Percentiles rank a stretch among this genome's conserved stretches.
These are phyloP conservation scores for Solanum etuberosum DNA, from an alignment of 257 asterid species.

Conservation along the genomic window DNA sequence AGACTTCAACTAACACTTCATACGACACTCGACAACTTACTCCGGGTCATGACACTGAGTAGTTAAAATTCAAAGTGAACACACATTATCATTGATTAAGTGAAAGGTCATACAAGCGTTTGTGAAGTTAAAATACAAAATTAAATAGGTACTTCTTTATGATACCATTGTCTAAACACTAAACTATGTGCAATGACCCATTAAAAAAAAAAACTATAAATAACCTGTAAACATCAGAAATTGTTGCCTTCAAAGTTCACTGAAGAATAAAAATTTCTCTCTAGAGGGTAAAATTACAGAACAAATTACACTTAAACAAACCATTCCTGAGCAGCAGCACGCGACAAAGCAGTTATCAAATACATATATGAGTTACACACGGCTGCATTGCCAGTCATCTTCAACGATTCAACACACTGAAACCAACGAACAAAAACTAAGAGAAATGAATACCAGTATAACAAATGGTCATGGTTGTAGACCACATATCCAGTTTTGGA, in stretches of 20 bases:
- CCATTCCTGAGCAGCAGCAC: slow-evolving; percentile 26
- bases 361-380: slow-evolving; percentile 37
- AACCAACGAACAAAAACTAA: slow-evolving; percentile 2
- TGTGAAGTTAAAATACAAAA: not conserved
- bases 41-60: not conserved
- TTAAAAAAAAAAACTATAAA: not conserved
- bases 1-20: not conserved
- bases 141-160: not conserved
- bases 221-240: not conserved
- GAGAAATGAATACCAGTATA: slow-evolving; percentile 20
- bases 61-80: not conserved
- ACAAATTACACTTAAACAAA: slow-evolving; percentile 23
- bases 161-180: not conserved
- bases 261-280: slow-evolving; percentile 13
- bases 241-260: not conserved
- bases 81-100: not conserved
- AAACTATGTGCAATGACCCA: not conserved
- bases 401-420: slow-evolving; percentile 18
- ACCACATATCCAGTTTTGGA: not conserved
- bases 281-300: slow-evolving; percentile 6
- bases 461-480: not conserved
- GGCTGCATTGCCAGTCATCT: slow-evolving; percentile 25
- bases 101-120: not conserved
- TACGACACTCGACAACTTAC: not conserved
- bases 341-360: slow-evolving; percentile 6